Evolutionary conservation across 2,329 filamentous ascomycete genomes (phyloP).

Genomic region (Trichophyton verrucosum): DNA sequence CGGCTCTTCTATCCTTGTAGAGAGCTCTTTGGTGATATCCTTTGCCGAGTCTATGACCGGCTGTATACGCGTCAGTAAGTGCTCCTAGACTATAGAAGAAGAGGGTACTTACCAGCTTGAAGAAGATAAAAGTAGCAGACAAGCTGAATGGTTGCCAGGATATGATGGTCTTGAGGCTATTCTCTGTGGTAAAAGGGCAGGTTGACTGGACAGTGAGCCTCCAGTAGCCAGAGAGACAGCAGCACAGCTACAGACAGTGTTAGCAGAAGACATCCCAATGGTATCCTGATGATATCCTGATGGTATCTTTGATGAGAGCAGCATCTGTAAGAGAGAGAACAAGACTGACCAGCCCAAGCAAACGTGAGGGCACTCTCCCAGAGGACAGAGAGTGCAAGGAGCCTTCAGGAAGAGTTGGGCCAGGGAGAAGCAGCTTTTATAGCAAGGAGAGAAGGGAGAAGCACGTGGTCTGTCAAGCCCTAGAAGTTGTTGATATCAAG

Average conservation of each 20-base stretch:
- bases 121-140: background rate
- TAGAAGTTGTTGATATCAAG: background rate
- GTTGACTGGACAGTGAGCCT: background rate
- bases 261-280: background rate
- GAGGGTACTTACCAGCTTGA: background rate
- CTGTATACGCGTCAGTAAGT: background rate
- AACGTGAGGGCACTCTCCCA: background rate
- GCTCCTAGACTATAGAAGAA: background rate
- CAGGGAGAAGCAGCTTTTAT: background rate
- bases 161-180: background rate
- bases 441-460: background rate
- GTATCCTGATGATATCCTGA: too few relatives aligned
- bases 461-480: constrained; percentile 3
- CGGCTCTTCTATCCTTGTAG: background rate
- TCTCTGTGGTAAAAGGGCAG: background rate
- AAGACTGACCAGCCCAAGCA: background rate
- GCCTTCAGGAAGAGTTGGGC: background rate
- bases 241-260: background rate
- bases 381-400: background rate
- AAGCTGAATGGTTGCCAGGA: background rate
- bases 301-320: background rate
- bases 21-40: background rate
- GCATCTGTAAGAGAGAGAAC: background rate
- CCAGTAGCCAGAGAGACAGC: background rate
- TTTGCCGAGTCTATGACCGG: background rate